phyloP scores from a whole-genome alignment of 2,329 filamentous ascomycete genomes.

The Chrysoporthe cubensis region DNA sequence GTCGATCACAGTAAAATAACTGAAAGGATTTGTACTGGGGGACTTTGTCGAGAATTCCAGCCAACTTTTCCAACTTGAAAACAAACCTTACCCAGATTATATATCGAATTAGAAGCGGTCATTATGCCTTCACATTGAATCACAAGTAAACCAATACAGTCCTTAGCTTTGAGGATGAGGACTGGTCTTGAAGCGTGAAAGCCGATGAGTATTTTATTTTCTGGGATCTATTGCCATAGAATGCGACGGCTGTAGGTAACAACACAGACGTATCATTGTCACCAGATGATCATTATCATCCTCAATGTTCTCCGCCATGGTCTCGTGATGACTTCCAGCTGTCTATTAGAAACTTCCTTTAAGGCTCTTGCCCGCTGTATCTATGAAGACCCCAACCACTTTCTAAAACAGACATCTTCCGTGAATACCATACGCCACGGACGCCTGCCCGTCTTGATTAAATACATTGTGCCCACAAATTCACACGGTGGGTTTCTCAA shows the following conservation, averaged over 20 bases:
- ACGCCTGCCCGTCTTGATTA: neutral
- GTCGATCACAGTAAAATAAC: no score
- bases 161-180: no score
- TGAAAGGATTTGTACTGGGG: no score
- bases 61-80: no score
- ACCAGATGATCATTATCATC: neutral
- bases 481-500: conserved; percentile 40
- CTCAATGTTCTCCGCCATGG: neutral
- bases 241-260: neutral
- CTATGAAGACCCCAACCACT: neutral
- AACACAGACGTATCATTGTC: neutral
- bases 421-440: neutral
- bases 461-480: no score
- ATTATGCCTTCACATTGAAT: no score
- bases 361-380: neutral
- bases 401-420: neutral
- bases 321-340: neutral
- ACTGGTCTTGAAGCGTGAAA: no score
- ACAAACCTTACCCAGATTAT: no score
- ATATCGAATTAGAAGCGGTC: no score
- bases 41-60: no score
- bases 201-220: neutral
- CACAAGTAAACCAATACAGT: no score
- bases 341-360: neutral
- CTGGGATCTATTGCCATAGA: neutral